Base-by-base conservation (phyloP, 2,329 filamentous ascomycete species). In the Mycocentrospora acerina region DNA sequence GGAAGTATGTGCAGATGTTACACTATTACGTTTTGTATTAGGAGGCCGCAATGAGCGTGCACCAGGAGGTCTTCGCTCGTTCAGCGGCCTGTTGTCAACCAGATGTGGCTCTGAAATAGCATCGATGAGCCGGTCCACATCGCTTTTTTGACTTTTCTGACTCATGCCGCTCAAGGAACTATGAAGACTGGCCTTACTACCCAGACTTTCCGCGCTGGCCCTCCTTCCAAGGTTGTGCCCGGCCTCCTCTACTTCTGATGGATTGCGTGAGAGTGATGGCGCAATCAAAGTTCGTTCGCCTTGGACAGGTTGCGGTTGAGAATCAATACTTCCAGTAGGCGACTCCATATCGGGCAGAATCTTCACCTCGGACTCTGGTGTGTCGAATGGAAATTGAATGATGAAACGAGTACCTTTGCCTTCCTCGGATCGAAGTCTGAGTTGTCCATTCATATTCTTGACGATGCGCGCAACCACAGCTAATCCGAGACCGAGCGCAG, bases 361-460 rank as follows among this genome's bases (percentile, higher is more conserved):
- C 2, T 3, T 10, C n/a, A 33, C 28, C 26, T 60, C 64, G 7
- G 57, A 54, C n/a, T 72, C 64, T 0, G 81, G 82, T 1, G 90
- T 60, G 7, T 82, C 75, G 48, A 95, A 93, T 0, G 86, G 85
- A 19, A 95, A 71, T 47, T 88, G 81, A 16, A 95, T 80, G 14
- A 89, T 82, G 48, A 95, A 95, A 35, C 86, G 78, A 13, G 89
- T 90, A 1, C 90, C 90, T 53, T 85, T 86, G 2, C 86, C 86
- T 59, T 86, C 79, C 55, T 93, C 88, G 0, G 89, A 95, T 56
- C 90, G 91, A 1, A 95, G 70, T 2, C 88, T 81, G 19, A 95
- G 67, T 57, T 95, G 90, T 0, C 90, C 90, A 42, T 91, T 85
- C 87, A 95, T 93, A 57, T 90, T 95, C n/a, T 83, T 80, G 22